Percentiles rank a stretch among this genome's conserved stretches.
phyloP scores from a whole-genome alignment of 2,329 filamentous ascomycete genomes.

The Volutella citrinella region DNA sequence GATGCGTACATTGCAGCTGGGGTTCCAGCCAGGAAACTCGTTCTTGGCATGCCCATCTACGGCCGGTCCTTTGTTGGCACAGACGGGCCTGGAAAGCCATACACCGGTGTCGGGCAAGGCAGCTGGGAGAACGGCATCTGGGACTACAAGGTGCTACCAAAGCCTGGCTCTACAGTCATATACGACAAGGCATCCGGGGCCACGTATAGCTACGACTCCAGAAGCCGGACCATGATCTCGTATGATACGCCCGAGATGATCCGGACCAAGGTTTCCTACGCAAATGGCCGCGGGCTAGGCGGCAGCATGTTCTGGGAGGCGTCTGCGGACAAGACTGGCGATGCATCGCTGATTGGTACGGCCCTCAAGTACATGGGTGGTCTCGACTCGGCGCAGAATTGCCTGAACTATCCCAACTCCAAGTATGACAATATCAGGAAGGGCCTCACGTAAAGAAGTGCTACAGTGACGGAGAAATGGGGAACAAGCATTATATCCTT shows the following conservation, averaged over 20 bases:
- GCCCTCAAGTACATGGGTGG: slow-evolving; percentile 43
- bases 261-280: slow-evolving; percentile 66
- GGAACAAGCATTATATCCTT: no score
- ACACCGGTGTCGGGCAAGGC: slow-evolving; percentile 61
- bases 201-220: no score
- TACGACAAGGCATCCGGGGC: no score
- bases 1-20: slow-evolving; percentile 48
- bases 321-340: slow-evolving; percentile 57
- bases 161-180: slow-evolving; percentile 52
- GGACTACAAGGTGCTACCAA: slow-evolving; percentile 71
- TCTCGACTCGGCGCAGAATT: slow-evolving; percentile 50
- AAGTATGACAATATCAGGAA: neutral
- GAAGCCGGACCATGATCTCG: no score
- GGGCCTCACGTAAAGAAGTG: no score
- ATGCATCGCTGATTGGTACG: slow-evolving; percentile 56
- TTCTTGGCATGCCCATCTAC: slow-evolving; percentile 76
- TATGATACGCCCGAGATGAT: no score
- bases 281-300: slow-evolving; percentile 59
- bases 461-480: no score
- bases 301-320: slow-evolving; percentile 87
- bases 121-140: slow-evolving; percentile 60
- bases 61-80: slow-evolving; percentile 73
- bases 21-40: slow-evolving; percentile 62
- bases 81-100: slow-evolving; percentile 61
- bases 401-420: neutral